Base-by-base conservation (phyloP, 345 rosid species). In the Angophora floribunda region DNA sequence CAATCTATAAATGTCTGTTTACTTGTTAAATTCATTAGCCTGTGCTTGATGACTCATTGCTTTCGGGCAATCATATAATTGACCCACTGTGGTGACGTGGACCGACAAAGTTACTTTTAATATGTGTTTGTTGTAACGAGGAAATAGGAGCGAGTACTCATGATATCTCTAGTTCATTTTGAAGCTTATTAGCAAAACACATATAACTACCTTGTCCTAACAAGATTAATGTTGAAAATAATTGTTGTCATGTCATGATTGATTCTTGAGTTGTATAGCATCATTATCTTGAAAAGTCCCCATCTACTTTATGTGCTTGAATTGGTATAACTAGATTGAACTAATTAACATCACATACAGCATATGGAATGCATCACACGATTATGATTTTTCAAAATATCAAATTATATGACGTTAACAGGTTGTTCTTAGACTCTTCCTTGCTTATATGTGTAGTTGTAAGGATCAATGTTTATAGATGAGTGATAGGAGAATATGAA, bases 111-210 rank as follows among this genome's bases (percentile, higher is more conserved):
- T 63, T 0, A 59, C 30, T 59, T 9, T n/a, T 28, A 26, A 59
- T 59, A 28, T 26, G 30, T 26, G 65, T 0, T 26, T 13, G 65
- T 59, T 13, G n/a, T 26, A 59, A 59, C 3, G 65, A 59, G 30
- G 13, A 26, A 59, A 28, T 28, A 59, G 24, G 65, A 26, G 14
- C 30, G 11, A 59, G 65, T n/a, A 0, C 6, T 28, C 2, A 0
- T 30, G 14, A 28, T 61, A 0, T 61, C 8, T 15, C 32, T 61
- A 15, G 3, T 9, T 17, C 6, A 17, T 7, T 22, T 17, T 0
- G 24, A 70, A 70, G 11, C 45, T 32, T 9, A 5, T 70, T 36
- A 32, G 22, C 13, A 24, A 36, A 67, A 70, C 67, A 26, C 2
- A 67, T 7, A 63, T 9, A 7, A 63, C 41, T 63, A 2, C 16